Base-by-base conservation (phyloP, 1,284 basidiomycete species). In the Apiotrichum sp. region DNA sequence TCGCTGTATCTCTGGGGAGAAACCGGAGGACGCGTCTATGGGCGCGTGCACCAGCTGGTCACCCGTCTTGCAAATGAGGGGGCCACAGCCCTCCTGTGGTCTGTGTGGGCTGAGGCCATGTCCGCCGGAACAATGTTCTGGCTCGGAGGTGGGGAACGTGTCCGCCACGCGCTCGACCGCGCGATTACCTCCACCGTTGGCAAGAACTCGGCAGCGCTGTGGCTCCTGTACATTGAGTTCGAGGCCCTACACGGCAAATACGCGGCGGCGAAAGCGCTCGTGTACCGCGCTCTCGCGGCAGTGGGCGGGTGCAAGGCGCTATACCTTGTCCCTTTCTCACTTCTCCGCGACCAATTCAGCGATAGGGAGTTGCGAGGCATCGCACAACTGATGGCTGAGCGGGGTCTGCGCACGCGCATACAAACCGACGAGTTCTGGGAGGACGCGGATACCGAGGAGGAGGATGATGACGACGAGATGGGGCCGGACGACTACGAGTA, bases 241-340 rank as follows among this genome's bases (percentile, higher is more conserved):
- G 91, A 95, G 78, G 82, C 87, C 39, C 80, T 82, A 49, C 80
- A 80, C 49, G 83, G 82, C 1, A 77, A 86, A 53, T 66, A 82
- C 38, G 70, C 81, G 55, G 78, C 80, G 35, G 92, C 89, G 4
- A 93, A 93, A 74, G 82, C 81, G 53, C 71, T 93, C 46, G 77
- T 93, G 29, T 90, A 86, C 69, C 82, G 87, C 47, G 91, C 91
- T 0, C 80, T 93, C 14, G 80, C 81, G n/a, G 86, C 88, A 2
- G 47, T 73, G 1, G 72, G 72, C 8, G 70, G 66, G 1, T 71
- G 69, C 50, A 77, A 75, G 62, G 92, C 86, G 40, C 75, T 96
- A 50, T 93, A 95, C 79, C 78, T 97, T 54, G 69, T 92, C 22
- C 88, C 91, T 4, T 96, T 95, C 75, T 83, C 84, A 4, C 76